Conservation (phyloP, 2,329 filamentous ascomycete genomes). For the Aspergillus quadricinctus region DNA sequence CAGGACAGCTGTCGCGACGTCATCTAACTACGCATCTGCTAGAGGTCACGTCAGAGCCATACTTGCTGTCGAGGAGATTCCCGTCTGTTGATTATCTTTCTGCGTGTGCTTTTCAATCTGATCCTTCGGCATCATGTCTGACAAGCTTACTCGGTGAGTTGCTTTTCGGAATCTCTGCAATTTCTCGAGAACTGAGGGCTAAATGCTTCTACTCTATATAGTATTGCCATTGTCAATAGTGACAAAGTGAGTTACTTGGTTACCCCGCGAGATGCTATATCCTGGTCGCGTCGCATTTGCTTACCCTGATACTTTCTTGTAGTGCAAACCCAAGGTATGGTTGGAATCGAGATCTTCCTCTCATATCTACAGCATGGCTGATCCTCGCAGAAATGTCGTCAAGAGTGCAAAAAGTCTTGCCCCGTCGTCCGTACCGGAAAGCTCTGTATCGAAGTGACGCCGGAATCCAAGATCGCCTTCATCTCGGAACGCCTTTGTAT, state of each 20-base stretch:
- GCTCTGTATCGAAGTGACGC: constrained; percentile 89
- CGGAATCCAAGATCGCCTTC: constrained; percentile 91
- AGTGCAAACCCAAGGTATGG: constrained; percentile 83
- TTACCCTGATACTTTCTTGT: constrained; percentile 38
- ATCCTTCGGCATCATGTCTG: constrained; percentile 62
- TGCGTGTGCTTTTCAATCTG: constrained; percentile 10
- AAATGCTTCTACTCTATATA: constrained; percentile 36
- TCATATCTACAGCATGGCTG: constrained; percentile 12
- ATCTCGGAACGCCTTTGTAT: constrained; percentile 96
- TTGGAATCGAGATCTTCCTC: background rate
- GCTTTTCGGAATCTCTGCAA: constrained; percentile 22
- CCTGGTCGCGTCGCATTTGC: constrained; percentile 32
- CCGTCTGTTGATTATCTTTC: constrained; percentile 2
- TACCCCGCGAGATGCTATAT: constrained; percentile 35
- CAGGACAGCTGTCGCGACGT: constrained; percentile 14
- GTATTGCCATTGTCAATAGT: constrained; percentile 97
- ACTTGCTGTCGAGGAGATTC: constrained; percentile 1
- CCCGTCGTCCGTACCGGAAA: constrained; percentile 96
- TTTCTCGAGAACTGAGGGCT: constrained; percentile 3
- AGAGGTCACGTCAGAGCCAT: constrained; percentile 1
- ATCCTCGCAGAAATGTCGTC: constrained; percentile 77
- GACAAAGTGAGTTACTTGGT: constrained; percentile 70
- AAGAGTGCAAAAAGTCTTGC: constrained; percentile 99
- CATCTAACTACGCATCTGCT: constrained; percentile 6
- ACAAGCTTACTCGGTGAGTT: constrained; percentile 85